phyloP scores from a whole-genome alignment of 805 yeast genomes.

The Suhomyces pyralidae region DNA sequence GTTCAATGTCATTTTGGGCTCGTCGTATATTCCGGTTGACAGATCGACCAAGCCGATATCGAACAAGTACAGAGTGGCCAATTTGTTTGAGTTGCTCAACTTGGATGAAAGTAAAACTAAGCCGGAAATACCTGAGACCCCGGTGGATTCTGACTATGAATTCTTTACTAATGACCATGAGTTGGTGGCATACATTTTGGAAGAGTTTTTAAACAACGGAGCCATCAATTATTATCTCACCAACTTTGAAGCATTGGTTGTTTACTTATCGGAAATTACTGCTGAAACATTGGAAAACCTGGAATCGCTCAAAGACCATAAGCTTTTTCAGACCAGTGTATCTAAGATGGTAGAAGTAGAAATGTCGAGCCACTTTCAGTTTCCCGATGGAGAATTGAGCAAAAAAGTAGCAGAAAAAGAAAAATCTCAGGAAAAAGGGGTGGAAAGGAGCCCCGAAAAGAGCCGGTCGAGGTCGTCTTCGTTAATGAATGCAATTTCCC shows the following conservation, averaged over 20 bases:
- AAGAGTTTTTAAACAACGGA: conserved; percentile 33
- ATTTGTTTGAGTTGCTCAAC: conserved; percentile 31
- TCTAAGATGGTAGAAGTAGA: conserved; percentile 31
- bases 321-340: conserved; percentile 3
- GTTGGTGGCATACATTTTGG: conserved; percentile 25
- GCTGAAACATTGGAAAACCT: conserved; percentile 22
- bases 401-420: background rate
- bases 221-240: conserved; percentile 39
- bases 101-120: conserved; percentile 14
- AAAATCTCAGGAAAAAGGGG: background rate
- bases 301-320: background rate
- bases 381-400: conserved; percentile 23
- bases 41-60: conserved; percentile 11
- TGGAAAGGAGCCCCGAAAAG: conserved; percentile 12
- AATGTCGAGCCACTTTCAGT: conserved; percentile 22
- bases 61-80: conserved; percentile 15
- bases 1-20: conserved; percentile 14
- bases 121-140: conserved; percentile 4
- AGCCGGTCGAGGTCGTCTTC: conserved; percentile 39
- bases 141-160: conserved; percentile 10
- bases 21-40: conserved; percentile 18
- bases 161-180: conserved; percentile 31
- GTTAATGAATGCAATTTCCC: conserved; percentile 33
- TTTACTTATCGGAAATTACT: conserved; percentile 35
- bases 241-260: conserved; percentile 41